Conservation (phyloP, 805 yeast genomes). For the Zygoascus ofunaensis region DNA sequence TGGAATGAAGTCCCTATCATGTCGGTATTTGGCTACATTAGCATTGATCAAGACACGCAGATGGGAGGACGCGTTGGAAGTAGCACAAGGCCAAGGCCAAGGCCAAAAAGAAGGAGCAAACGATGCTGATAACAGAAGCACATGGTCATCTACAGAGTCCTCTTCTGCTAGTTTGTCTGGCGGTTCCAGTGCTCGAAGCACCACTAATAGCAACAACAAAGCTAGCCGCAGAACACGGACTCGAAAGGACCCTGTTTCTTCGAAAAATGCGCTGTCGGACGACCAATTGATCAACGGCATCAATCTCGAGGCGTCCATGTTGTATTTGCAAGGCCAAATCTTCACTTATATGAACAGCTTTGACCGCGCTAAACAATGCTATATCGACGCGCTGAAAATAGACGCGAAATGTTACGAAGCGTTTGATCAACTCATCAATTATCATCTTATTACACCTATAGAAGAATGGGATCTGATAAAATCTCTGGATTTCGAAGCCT, state of each 20-base stretch:
- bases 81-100: slow-evolving; percentile 62
- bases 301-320: slow-evolving; percentile 77
- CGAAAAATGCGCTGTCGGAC: background rate
- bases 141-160: background rate
- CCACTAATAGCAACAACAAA: background rate
- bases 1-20: slow-evolving; percentile 51
- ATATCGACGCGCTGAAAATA: slow-evolving; percentile 72
- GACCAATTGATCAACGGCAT: slow-evolving; percentile 50
- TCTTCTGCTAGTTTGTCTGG: background rate
- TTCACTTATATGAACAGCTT: slow-evolving; percentile 76
- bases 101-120: background rate
- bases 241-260: background rate
- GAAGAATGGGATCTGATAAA: slow-evolving; percentile 81
- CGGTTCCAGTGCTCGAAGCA: background rate
- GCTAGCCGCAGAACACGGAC: background rate
- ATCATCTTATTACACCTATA: slow-evolving; percentile 65
- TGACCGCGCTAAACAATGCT: slow-evolving; percentile 78
- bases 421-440: slow-evolving; percentile 63
- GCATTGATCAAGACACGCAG: slow-evolving; percentile 58
- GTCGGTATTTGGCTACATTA: slow-evolving; percentile 72
- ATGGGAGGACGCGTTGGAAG: slow-evolving; percentile 83
- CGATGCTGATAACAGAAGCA: too few relatives aligned
- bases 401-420: slow-evolving; percentile 94
- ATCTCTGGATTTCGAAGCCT: slow-evolving; percentile 49
- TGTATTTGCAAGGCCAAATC: slow-evolving; percentile 74